These are phyloP conservation scores for Leptodermis oblonga DNA, from an alignment of 257 asterid genomes.

Conservation along the genomic window DNA sequence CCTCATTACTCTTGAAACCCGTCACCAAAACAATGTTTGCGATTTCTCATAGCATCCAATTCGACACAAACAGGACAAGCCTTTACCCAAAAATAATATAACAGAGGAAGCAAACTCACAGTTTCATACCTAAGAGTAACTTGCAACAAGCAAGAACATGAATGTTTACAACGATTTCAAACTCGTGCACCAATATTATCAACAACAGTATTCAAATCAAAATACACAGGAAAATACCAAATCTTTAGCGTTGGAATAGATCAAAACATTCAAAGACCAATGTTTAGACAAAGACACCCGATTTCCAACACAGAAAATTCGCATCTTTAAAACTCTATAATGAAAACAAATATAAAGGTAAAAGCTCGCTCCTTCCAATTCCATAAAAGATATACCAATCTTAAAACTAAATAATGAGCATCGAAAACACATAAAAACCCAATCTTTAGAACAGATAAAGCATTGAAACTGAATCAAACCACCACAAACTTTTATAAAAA, in stretches of 20 bases:
- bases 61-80: background rate
- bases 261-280: background rate
- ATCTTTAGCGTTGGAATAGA: background rate
- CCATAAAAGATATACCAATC: no score
- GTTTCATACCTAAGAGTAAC: no score
- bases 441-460: no score
- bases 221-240: background rate
- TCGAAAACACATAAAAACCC: no score
- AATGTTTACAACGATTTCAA: background rate
- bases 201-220: no score
- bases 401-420: no score
- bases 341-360: no score
- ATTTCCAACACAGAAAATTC: background rate
- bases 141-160: background rate
- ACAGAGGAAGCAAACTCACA: no score
- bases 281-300: background rate
- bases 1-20: background rate
- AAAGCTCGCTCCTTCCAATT: no score
- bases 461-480: no score
- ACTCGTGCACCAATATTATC: no score
- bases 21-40: background rate
- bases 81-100: background rate
- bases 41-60: background rate
- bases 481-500: no score
- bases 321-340: background rate